Evolutionary conservation across 2,329 filamentous ascomycete species (phyloP).

Genomic region (Chaetomium strumarium): DNA sequence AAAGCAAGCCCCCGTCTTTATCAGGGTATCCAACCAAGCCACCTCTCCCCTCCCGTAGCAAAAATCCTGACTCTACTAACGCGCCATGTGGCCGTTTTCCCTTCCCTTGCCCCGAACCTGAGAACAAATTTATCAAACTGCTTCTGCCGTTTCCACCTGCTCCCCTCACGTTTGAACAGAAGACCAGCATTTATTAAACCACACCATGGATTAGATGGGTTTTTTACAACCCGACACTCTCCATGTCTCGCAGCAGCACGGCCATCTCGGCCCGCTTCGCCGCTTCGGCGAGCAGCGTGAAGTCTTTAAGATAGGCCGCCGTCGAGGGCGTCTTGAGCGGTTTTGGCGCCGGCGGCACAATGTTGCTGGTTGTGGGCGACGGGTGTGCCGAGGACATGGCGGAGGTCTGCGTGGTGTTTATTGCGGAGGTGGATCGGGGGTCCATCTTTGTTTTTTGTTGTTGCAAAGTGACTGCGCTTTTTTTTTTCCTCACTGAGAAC

Average conservation of each 20-base stretch:
- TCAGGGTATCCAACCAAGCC: too few relatives aligned
- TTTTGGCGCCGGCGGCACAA: constrained; percentile 26
- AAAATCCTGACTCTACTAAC: too few relatives aligned
- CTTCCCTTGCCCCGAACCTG: too few relatives aligned
- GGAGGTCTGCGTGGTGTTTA: constrained; percentile 23
- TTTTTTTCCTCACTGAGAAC: too few relatives aligned
- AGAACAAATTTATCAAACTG: too few relatives aligned
- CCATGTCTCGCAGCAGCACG: constrained; percentile 80
- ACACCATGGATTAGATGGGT: constrained; percentile 22
- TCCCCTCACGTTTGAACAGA: too few relatives aligned
- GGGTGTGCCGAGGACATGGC: constrained; percentile 25
- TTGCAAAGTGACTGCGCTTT: not conserved
- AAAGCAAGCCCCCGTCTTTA: too few relatives aligned
- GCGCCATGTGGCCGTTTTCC: too few relatives aligned
- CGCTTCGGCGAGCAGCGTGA: constrained; percentile 83
- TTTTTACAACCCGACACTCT: constrained; percentile 59
- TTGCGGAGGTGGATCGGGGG: constrained; percentile 28
- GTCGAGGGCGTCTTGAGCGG: constrained; percentile 37
- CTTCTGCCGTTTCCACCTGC: too few relatives aligned
- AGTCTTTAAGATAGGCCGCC: constrained; percentile 66
- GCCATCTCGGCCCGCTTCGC: constrained; percentile 91
- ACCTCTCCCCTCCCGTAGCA: too few relatives aligned
- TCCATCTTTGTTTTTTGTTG: constrained; percentile 26
- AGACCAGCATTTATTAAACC: too few relatives aligned
- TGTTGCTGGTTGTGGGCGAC: constrained; percentile 26